Conservation (phyloP, 345 rosid species). For the Brassica carinata region DNA sequence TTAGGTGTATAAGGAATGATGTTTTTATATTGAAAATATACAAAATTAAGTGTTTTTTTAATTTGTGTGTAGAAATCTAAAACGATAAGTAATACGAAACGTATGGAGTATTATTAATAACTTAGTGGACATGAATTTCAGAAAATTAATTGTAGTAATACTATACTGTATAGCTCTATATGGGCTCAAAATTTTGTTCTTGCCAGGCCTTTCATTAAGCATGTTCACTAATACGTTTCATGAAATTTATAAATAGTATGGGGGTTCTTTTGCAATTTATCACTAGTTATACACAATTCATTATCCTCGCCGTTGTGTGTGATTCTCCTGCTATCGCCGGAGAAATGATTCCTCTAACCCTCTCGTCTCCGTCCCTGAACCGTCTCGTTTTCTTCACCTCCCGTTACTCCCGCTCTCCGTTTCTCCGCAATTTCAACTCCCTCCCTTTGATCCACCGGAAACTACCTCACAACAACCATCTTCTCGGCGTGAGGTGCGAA, state of each 20-base stretch:
- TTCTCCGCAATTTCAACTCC: conserved; percentile 40
- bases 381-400: conserved; percentile 43
- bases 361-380: conserved; percentile 46
- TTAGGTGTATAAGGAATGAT: too few species aligned
- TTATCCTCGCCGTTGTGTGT: not conserved
- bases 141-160: too few species aligned
- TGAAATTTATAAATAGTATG: not conserved
- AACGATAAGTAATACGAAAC: too few species aligned
- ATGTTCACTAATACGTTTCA: not conserved
- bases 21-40: too few species aligned
- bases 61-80: too few species aligned
- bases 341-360: conserved; percentile 51
- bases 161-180: not conserved
- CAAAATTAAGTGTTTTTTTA: too few species aligned
- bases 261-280: conserved; percentile 1
- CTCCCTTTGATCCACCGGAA: conserved; percentile 27
- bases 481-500: conserved; percentile 42
- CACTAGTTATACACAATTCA: not conserved
- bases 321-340: conserved; percentile 44
- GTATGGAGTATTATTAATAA: too few species aligned
- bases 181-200: not conserved
- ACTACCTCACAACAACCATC: conserved; percentile 31
- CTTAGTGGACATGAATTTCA: not conserved
- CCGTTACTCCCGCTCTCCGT: conserved; percentile 44
- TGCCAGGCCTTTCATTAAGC: not conserved